Evolutionary conservation across 176 grass and related monocot species (phyloP).

Genomic region (Avena atlantica): DNA sequence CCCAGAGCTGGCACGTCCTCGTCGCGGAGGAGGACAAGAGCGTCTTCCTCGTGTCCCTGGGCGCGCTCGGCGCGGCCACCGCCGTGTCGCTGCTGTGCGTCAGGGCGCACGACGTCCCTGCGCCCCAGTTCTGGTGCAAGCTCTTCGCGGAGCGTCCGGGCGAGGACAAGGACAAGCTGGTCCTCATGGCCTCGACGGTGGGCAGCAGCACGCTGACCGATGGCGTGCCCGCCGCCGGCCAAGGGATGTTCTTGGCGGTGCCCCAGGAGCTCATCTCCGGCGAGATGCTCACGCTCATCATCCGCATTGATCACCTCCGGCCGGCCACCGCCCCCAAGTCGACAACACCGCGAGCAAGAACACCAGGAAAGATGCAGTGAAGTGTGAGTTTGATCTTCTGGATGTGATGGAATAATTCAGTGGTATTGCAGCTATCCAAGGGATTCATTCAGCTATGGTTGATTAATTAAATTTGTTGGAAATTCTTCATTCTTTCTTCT

Average conservation of each 20-base stretch:
- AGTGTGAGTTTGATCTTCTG: background rate
- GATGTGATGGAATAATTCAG: background rate
- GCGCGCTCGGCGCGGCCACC: too few relatives aligned
- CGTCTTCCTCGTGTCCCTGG: too few relatives aligned
- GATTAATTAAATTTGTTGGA: background rate
- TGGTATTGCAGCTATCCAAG: background rate
- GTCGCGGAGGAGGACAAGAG: too few relatives aligned
- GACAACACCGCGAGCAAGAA: background rate
- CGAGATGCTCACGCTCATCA: background rate
- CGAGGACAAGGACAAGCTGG: too few relatives aligned
- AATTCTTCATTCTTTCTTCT: background rate
- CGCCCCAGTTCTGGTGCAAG: too few relatives aligned
- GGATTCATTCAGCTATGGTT: background rate
- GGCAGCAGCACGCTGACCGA: background rate
- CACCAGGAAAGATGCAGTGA: background rate
- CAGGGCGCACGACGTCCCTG: too few relatives aligned
- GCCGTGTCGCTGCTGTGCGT: too few relatives aligned
- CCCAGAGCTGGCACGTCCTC: too few relatives aligned
- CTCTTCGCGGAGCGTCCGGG: too few relatives aligned
- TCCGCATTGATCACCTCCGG: background rate
- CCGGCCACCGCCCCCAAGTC: constrained; percentile 4
- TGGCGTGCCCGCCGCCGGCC: background rate
- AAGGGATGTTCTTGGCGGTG: constrained; percentile 15
- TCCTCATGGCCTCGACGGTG: background rate
- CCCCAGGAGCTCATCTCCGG: background rate